Evolutionary conservation across 345 rosid genomes (phyloP), one percentile per base, ranked within the genome.

Genomic region (Ceriops tagal): DNA sequence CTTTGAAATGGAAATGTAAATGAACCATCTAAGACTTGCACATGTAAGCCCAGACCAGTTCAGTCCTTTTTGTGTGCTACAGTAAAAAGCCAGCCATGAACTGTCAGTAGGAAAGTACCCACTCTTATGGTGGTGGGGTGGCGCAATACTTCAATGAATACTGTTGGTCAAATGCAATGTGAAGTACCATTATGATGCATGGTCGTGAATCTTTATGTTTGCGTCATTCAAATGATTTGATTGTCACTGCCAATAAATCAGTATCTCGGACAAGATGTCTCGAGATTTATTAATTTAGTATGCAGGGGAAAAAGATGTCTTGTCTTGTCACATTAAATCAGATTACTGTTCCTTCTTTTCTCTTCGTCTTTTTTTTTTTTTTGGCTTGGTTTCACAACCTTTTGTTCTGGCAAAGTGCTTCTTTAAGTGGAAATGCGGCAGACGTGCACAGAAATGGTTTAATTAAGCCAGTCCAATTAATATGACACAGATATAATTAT

Each of bases 311-410:
- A 78, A 83, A 83, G 87, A 67, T 72, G 84, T 68, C 67, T 74
- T 74, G 84, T 83, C 87, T 81, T 77, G 74, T 83, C 87, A 79
- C 18, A 62, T 51, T 80, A 71, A 75, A 80, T 80, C 79, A 78
- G 7, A 58, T 20, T 75, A 78, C 86, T 83, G 82, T 80, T 73
- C 71, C 60, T 73, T 71, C 56, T 15, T 73, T 67, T 73, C 26
- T 24, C 26, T 24, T 24, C 26, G 26, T 64, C 61, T 57, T 72
- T 26, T 61, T 69, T 32, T 26, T 61, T 69, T 43, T 67, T 62
- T 6, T 53, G 43, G 53, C 47, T 53, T 53, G n/a, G 3, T 55
- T 53, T 71, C 9, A 11, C 31, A n/a, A 8, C 6, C 47, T 35
- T 62, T 66, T 51, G 9, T 43, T 34, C 69, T 47, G 28, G 37